A percentile compares a stretch with the other conserved stretches of the same genome.
Conservation (phyloP, 495 filamentous ascomycete genomes). For the Geoglossum glabrum region DNA sequence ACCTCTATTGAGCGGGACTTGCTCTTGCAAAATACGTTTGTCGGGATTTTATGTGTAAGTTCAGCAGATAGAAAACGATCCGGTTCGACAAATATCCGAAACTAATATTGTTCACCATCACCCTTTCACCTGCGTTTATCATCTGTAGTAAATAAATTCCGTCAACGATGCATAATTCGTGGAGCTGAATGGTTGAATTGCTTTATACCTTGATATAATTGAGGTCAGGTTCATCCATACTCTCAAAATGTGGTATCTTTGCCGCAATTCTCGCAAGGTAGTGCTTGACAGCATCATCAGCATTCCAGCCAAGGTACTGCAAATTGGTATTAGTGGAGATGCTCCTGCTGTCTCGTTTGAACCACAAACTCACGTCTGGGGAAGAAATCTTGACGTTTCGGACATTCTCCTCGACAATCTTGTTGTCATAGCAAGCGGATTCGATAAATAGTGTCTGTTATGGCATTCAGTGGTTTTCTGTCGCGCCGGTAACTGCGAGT, state of each 20-base stretch:
- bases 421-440: slow-evolving; percentile 79
- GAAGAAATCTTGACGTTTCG: slow-evolving; percentile 93
- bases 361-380: slow-evolving; percentile 49
- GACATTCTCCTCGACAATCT: slow-evolving; percentile 93
- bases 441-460: slow-evolving; percentile 83
- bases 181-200: not conserved
- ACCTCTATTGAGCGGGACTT: slow-evolving; percentile 16
- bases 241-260: slow-evolving; percentile 89
- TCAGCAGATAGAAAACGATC: slow-evolving; percentile 95
- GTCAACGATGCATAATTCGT: not conserved
- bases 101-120: slow-evolving; percentile 84
- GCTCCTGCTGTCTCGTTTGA: not conserved
- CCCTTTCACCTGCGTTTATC: slow-evolving; percentile 88
- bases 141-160: slow-evolving; percentile 30
- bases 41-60: slow-evolving; percentile 85
- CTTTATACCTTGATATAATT: slow-evolving; percentile 69
- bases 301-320: slow-evolving; percentile 72
- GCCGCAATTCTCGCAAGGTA: slow-evolving; percentile 77
- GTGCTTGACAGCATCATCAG: slow-evolving; percentile 75
- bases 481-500: not conserved
- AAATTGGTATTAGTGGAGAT: slow-evolving; percentile 11
- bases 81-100: slow-evolving; percentile 91
- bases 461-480: not conserved
- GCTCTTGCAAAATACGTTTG: slow-evolving; percentile 86
- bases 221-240: slow-evolving; percentile 80